Conservation (phyloP, 805 yeast species). For the Debaryomyces tyrocola region DNA sequence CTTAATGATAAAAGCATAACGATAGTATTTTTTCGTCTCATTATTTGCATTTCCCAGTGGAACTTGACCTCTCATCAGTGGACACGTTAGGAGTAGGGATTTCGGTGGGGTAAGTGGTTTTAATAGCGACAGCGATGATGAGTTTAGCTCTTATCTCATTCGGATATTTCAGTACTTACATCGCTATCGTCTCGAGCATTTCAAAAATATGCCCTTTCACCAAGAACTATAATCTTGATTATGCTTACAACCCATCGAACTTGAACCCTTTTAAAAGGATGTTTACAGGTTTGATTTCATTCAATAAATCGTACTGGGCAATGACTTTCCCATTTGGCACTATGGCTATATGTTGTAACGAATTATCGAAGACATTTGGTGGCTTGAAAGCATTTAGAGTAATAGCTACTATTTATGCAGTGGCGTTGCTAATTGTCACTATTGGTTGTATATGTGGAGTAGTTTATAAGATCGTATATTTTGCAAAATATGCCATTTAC, state of each 20-base stretch:
- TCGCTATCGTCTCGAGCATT: constrained; percentile 32
- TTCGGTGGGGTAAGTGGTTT: constrained; percentile 9
- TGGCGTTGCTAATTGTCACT: constrained; percentile 46
- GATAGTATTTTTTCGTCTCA: constrained; percentile 12
- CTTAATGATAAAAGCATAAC: constrained; percentile 15
- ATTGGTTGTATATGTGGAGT: constrained; percentile 34
- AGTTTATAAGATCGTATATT: constrained; percentile 10
- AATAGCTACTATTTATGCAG: constrained; percentile 61
- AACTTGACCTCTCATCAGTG: not conserved
- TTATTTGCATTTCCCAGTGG: constrained; percentile 20
- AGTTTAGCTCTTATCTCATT: constrained; percentile 50
- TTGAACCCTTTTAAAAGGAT: constrained; percentile 1
- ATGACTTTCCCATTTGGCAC: constrained; percentile 91
- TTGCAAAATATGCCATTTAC: not conserved
- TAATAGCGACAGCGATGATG: constrained; percentile 23
- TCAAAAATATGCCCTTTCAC: constrained; percentile 46
- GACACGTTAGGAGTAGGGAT: constrained; percentile 9
- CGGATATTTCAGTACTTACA: constrained; percentile 53
- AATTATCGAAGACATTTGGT: constrained; percentile 46
- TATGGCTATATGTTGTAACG: constrained; percentile 59
- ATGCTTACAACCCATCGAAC: constrained; percentile 10
- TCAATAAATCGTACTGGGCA: constrained; percentile 51
- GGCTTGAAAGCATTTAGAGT: constrained; percentile 60
- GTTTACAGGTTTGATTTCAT: constrained; percentile 15
- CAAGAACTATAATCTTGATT: constrained; percentile 20